These are phyloP conservation scores for Pleurotus eryngii DNA, from an alignment of 768 basidiomycete species.

Conservation along the genomic window DNA sequence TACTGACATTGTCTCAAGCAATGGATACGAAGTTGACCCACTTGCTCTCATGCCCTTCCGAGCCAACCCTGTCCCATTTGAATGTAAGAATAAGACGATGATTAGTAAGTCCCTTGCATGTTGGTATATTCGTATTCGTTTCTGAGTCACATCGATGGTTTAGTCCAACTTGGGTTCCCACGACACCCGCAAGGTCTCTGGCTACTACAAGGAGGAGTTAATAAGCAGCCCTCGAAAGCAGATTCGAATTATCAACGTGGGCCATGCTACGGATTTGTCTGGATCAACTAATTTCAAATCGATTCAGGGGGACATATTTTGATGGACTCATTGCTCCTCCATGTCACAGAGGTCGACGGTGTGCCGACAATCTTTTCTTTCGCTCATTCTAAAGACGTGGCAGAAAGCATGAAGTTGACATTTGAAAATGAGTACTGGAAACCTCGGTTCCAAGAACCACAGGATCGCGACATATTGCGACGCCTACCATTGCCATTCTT, in stretches of 20 bases:
- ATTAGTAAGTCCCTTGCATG: not conserved
- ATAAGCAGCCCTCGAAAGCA: too few species aligned
- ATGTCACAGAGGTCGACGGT: not conserved
- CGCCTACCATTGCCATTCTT: not conserved
- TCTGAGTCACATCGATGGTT: too few species aligned
- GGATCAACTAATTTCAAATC: too few species aligned
- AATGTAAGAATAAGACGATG: not conserved
- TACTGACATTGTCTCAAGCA: not conserved
- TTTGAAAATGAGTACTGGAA: not conserved
- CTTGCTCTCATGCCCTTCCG: not conserved
- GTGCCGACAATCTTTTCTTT: not conserved
- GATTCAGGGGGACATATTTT: not conserved
- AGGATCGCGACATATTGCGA: not conserved
- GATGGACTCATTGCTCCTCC: not conserved
- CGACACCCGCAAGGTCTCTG: not conserved
- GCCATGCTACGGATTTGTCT: too few species aligned
- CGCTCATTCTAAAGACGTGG: not conserved
- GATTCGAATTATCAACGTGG: too few species aligned
- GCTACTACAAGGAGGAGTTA: not conserved
- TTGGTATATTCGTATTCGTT: too few species aligned
- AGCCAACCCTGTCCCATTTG: not conserved
- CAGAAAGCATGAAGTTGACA: not conserved
- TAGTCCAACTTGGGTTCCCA: not conserved
- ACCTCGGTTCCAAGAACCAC: not conserved
- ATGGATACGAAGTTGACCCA: not conserved